Evolutionary conservation across 2,329 filamentous ascomycete species (phyloP), one percentile per base, ranked within the genome.

Genomic region (Didymella glomerata): DNA sequence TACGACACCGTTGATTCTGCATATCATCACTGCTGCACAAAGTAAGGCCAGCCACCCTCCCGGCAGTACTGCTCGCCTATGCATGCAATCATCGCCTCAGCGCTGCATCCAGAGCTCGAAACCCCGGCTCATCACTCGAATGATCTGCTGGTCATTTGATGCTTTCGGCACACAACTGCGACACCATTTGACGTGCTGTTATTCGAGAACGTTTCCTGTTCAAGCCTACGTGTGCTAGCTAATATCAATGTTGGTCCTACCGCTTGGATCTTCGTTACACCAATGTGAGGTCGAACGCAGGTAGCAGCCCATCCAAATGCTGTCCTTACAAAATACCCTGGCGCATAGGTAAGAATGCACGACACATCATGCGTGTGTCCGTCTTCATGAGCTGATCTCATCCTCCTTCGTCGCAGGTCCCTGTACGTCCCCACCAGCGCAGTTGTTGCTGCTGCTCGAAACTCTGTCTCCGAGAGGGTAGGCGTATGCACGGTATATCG

Each of bases 61-160:
- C 18, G 28, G 49, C 36, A 40, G n/a, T 25, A 27, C 14, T 38
- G 55, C 55, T 49, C 49, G 38, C 45, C 30, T 45, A 14, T 4
- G 40, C 46, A 59, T 46, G 56, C 50, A 54, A 42, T 18, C 41
- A 41, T 50, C 46, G 40, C 41, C 27, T 49, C 56, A 58, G 44
- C 5, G 22, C 27, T 55, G 49, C 45, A 45, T 52, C 36, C 41
- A 58, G 32, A 27, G 38, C 40, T 50, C 56, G 53, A 48, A 53
- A 44, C 22, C 41, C 41, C 14, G 24, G 38, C n/a, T 24, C 22
- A 44, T 27, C 24, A 28, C 55, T 60, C 60, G 60, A 60, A 56
- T 54, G 38, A 60, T 60, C 48, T 49, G 38, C 45, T 34, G 47
- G 30, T 52, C 55, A 45, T 58, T 58, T 48, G 55, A 58, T 38